A percentile compares a stretch with the other conserved stretches of the same genome.
Conservation (phyloP, 2,329 filamentous ascomycete genomes). For the Calonectria pseudoreteaudii region DNA sequence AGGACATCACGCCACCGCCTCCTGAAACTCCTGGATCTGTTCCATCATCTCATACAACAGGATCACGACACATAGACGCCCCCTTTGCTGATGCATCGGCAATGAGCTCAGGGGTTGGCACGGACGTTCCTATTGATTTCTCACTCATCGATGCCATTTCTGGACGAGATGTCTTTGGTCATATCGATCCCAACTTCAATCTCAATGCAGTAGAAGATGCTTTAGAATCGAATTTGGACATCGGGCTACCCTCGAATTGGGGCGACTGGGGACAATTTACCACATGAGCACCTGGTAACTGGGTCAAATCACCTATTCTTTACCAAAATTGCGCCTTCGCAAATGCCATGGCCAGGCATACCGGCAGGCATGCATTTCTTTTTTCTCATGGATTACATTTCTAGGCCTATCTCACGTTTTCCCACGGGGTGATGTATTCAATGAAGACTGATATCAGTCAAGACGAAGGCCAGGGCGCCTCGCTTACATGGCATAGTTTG, state of each 20-base stretch:
- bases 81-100: constrained; percentile 41
- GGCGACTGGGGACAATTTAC: constrained; percentile 56
- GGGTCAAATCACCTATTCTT: neutral
- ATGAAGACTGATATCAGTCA: neutral
- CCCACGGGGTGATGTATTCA: neutral
- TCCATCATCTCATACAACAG: constrained; percentile 22
- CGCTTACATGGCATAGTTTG: neutral
- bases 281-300: constrained; percentile 31
- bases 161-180: constrained; percentile 65
- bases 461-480: neutral
- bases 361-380: neutral
- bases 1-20: constrained; percentile 46
- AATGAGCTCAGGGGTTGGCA: constrained; percentile 41
- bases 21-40: constrained; percentile 36
- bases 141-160: constrained; percentile 57
- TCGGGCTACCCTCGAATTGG: constrained; percentile 66
- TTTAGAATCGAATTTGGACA: constrained; percentile 66
- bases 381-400: neutral
- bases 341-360: neutral
- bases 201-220: constrained; percentile 66
- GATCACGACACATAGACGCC: constrained; percentile 29
- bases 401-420: neutral
- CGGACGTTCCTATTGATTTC: constrained; percentile 54
- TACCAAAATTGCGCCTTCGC: neutral
- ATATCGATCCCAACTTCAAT: constrained; percentile 67